phyloP scores from a whole-genome alignment of 2,329 filamentous ascomycete species.

The Pseudogymnoascus sp. region DNA sequence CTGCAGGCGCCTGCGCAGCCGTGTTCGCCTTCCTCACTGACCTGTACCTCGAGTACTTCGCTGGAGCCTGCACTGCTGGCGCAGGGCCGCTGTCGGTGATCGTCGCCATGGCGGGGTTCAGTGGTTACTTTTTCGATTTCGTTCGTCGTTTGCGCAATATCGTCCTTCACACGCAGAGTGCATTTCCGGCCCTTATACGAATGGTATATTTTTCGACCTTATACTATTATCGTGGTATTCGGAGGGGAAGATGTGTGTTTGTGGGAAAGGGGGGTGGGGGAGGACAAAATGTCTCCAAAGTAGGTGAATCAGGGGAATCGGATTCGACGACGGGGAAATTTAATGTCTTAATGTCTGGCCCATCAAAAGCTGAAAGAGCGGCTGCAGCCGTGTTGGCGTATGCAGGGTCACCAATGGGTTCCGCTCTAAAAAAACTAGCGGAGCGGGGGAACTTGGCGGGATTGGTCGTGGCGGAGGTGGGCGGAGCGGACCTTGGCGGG shows the following conservation, averaged over 20 bases:
- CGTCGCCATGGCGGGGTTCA: neutral
- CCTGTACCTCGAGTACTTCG: conserved; percentile 50
- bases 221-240: neutral
- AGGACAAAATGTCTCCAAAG: neutral
- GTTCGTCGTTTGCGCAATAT: neutral
- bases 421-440: neutral
- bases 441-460: neutral
- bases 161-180: neutral
- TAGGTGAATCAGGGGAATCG: neutral
- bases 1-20: conserved; percentile 16
- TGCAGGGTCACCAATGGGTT: neutral
- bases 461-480: neutral
- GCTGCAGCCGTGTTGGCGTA: neutral
- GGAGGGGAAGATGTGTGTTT: neutral
- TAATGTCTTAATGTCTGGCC: neutral
- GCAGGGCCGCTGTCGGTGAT: conserved; percentile 9
- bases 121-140: neutral
- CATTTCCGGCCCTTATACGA: neutral
- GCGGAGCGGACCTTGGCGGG: neutral
- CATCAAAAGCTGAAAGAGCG: neutral
- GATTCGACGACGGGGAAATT: neutral
- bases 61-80: conserved; percentile 16
- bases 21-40: conserved; percentile 41
- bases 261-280: neutral
- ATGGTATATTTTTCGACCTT: neutral